Evolutionary conservation across 129 eudicot species (phyloP).

Genomic region (Lactuca saligna): DNA sequence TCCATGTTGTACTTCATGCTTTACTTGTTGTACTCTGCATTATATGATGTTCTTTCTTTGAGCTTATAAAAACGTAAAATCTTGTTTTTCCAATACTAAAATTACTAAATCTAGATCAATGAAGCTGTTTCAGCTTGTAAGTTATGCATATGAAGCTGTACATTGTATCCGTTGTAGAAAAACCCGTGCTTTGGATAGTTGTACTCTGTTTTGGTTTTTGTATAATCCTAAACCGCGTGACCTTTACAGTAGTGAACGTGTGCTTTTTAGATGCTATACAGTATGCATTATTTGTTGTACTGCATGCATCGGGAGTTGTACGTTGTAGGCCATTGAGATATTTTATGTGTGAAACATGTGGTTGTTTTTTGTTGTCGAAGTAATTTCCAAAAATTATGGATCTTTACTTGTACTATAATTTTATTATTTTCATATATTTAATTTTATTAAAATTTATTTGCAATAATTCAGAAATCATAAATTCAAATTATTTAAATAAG

Average conservation of each 20-base stretch:
- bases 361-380: slow-evolving; percentile 28
- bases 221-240: background rate
- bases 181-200: slow-evolving; percentile 14
- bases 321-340: background rate
- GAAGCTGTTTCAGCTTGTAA: slow-evolving; percentile 3
- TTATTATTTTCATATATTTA: background rate
- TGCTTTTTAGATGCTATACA: background rate
- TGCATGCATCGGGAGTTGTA: slow-evolving; percentile 8
- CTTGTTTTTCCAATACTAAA: too few relatives aligned
- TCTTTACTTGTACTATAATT: slow-evolving; percentile 16
- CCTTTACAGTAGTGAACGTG: background rate
- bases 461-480: background rate
- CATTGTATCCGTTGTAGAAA: background rate
- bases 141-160: slow-evolving; percentile 1
- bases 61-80: too few relatives aligned
- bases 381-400: slow-evolving; percentile 30
- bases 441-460: background rate
- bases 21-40: background rate
- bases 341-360: slow-evolving; percentile 17
- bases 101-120: background rate
- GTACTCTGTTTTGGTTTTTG: slow-evolving; percentile 11
- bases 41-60: background rate
- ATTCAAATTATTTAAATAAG: background rate
- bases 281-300: background rate
- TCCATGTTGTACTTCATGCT: slow-evolving; percentile 4